Evolutionary conservation across 345 rosid genomes (phyloP), one percentile per base, ranked within the genome.

Genomic region (Erodium maritimum): DNA sequence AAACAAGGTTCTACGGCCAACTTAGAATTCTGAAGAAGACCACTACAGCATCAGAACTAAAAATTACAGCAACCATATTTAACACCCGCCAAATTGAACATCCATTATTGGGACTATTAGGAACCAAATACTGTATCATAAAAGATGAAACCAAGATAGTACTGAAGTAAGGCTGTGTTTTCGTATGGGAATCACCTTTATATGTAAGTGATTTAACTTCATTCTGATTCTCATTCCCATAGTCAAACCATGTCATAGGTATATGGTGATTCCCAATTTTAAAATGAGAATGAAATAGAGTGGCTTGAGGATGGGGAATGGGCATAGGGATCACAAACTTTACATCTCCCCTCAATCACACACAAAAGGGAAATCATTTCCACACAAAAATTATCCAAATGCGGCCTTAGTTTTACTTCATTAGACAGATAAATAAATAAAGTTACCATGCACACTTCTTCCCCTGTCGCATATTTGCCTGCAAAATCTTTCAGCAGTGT

Each of bases 381-480:
- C 21, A 52, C 12, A 52, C n/a, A 17, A 14, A n/a, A 19, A 17
- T 53, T 10, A 53, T 9, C 16, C 23, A 54, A 12, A 21, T 2
- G 17, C 20, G 5, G 13, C 10, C 48, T 20, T 25, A 56, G 16
- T 37, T 24, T 21, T 52, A 20, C 37, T 46, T 0, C 19, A 34
- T 18, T 19, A 55, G 61, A 21, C 10, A 22, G 23, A 21, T 25
- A 50, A 33, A 19, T 16, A 20, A 19, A 51, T 29, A 54, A 54
- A 55, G 59, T 57, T 20, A 80, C 88, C 88, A 82, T 56, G 70
- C 25, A 62, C 9, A 78, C 60, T 66, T 71, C 71, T 52, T 77
- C 80, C 63, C 85, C 85, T 3, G 83, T 82, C 52, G 83, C 81
- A 68, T 73, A 77, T 59, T 29, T 70, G 53, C 73, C 55, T 12